phyloP scores from a whole-genome alignment of 2,329 filamentous ascomycete genomes.

The Microsporum audouinii region DNA sequence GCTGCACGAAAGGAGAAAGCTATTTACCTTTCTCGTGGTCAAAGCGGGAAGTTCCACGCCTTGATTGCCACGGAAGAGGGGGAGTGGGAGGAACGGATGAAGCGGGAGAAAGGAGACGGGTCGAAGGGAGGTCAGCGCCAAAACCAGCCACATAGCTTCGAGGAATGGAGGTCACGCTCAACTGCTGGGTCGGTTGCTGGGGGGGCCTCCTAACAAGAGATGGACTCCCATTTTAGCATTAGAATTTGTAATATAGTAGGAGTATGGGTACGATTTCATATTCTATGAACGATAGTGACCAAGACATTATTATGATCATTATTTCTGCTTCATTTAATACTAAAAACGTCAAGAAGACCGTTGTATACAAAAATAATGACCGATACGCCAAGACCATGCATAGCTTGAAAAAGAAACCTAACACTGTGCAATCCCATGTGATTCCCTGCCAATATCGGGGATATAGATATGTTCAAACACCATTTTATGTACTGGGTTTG shows the following conservation, averaged over 20 bases:
- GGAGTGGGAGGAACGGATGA: conserved; percentile 36
- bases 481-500: neutral
- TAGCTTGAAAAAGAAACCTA: neutral
- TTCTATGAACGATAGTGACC: neutral
- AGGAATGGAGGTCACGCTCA: conserved; percentile 35
- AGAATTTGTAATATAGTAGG: neutral
- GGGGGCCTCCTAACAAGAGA: conserved; percentile 6
- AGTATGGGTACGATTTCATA: neutral
- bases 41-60: conserved; percentile 40
- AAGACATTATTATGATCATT: neutral
- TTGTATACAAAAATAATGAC: no score
- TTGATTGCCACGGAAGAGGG: conserved; percentile 42
- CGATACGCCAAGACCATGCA: no score
- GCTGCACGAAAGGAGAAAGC: conserved; percentile 50
- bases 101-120: conserved; percentile 23
- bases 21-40: conserved; percentile 41
- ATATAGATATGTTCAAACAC: neutral
- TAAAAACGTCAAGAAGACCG: no score
- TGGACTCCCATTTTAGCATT: neutral
- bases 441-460: neutral
- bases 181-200: conserved; percentile 21
- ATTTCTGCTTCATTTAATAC: neutral
- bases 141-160: conserved; percentile 28
- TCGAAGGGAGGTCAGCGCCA: conserved; percentile 12
- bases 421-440: neutral